Percentiles rank a stretch among this genome's conserved stretches.
Conservation (phyloP, 805 yeast species). For the Kazachstania kunashirensis region DNA sequence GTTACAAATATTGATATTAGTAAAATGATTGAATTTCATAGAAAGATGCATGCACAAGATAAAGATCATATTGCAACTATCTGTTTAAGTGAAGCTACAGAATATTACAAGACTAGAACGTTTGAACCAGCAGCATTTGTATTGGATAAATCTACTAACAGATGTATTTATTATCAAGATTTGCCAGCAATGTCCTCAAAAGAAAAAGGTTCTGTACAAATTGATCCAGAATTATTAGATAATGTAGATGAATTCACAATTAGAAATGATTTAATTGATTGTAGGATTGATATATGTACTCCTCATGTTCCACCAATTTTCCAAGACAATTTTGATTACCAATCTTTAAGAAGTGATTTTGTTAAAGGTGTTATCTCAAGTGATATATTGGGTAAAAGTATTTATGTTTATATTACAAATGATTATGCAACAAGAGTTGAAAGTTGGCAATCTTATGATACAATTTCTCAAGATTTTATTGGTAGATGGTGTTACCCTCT, state of each 20-base stretch:
- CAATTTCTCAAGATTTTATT: slow-evolving; percentile 79
- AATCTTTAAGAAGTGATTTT: slow-evolving; percentile 74
- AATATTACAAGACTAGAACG: slow-evolving; percentile 76
- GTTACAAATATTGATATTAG: slow-evolving; percentile 83
- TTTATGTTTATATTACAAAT: slow-evolving; percentile 76
- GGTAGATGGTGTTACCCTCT: slow-evolving; percentile 91
- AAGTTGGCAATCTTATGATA: slow-evolving; percentile 87
- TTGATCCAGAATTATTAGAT: slow-evolving; percentile 78
- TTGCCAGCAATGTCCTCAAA: slow-evolving; percentile 47
- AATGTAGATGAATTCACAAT: slow-evolving; percentile 64
- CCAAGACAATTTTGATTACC: slow-evolving; percentile 94
- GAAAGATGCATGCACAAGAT: slow-evolving; percentile 59
- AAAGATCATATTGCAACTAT: slow-evolving; percentile 90
- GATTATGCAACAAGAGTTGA: slow-evolving; percentile 94
- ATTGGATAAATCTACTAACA: slow-evolving; percentile 59
- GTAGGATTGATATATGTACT: slow-evolving; percentile 92
- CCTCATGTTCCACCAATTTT: slow-evolving; percentile 91
- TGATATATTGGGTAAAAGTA: slow-evolving; percentile 81
- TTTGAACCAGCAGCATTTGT: slow-evolving; percentile 80
- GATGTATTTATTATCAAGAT: slow-evolving; percentile 78
- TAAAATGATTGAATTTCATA: slow-evolving; percentile 64
- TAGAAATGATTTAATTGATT: slow-evolving; percentile 90
- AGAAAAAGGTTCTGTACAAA: slow-evolving; percentile 41
- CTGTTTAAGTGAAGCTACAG: slow-evolving; percentile 80
- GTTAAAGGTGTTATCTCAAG: slow-evolving; percentile 84